Evolutionary conservation across 2,329 filamentous ascomycete species (phyloP).

Genomic region (Ascochyta clinopodiicola): DNA sequence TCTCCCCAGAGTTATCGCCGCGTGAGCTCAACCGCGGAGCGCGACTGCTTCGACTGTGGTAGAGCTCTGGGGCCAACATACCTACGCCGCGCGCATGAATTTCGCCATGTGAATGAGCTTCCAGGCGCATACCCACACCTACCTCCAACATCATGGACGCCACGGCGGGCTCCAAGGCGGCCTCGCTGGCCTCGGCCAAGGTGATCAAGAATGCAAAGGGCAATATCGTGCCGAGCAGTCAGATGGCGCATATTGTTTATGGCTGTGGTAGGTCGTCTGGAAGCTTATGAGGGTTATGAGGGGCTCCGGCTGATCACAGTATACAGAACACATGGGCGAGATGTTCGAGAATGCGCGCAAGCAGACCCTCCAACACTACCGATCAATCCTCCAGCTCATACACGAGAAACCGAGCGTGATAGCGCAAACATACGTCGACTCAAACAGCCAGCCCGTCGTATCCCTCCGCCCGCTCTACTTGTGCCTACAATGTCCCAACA

Average conservation of each 20-base stretch:
- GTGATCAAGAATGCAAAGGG: conserved; percentile 52
- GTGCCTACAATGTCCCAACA: conserved; percentile 71
- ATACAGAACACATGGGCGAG: conserved; percentile 72
- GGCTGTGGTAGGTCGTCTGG: conserved; percentile 48
- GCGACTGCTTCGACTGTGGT: conserved; percentile 3
- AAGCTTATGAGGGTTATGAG: not conserved
- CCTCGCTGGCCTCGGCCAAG: conserved; percentile 52
- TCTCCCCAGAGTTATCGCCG: conserved; percentile 28
- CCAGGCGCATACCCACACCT: not conserved
- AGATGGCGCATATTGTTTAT: conserved; percentile 51
- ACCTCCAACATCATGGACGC: conserved; percentile 45
- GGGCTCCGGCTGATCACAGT: conserved; percentile 25
- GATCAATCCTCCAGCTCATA: conserved; percentile 72
- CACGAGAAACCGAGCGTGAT: conserved; percentile 71
- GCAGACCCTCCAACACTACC: conserved; percentile 74
- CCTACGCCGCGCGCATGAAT: not conserved
- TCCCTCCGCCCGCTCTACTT: conserved; percentile 61
- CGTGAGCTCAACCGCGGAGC: conserved; percentile 17
- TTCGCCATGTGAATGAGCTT: conserved; percentile 14
- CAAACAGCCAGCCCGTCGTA: conserved; percentile 65
- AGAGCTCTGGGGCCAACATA: conserved; percentile 1
- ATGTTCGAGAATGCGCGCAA: conserved; percentile 73
- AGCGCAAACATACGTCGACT: conserved; percentile 63
- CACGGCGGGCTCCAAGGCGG: conserved; percentile 49
- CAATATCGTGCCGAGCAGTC: conserved; percentile 47